A percentile compares a stretch with the other conserved stretches of the same genome.
Conservation (phyloP, 2,329 filamentous ascomycete genomes). For the Torrubiellomyces zombiae region DNA sequence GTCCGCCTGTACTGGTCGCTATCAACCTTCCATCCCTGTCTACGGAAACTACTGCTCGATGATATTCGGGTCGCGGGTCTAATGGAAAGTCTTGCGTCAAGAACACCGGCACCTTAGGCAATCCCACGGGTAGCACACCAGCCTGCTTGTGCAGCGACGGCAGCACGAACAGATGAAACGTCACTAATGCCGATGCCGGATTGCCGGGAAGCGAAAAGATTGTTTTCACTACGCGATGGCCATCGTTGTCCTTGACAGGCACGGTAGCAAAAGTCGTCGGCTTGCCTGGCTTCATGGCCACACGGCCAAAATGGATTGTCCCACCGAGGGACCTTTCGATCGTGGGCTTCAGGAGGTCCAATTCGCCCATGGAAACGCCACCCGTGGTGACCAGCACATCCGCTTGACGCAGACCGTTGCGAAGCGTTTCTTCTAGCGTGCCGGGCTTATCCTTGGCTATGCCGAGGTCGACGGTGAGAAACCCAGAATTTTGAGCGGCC, state of each 20-base stretch:
- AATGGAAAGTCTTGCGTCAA: conserved; percentile 57
- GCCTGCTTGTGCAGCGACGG: conserved; percentile 66
- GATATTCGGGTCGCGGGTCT: conserved; percentile 78
- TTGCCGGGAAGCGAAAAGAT: conserved; percentile 91
- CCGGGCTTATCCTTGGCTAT: conserved; percentile 63
- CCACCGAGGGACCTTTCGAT: conserved; percentile 81
- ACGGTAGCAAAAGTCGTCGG: conserved; percentile 93
- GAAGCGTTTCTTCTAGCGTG: conserved; percentile 60
- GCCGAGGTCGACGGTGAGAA: conserved; percentile 66
- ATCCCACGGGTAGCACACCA: conserved; percentile 49
- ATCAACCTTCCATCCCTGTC: conserved; percentile 49
- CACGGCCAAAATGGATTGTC: conserved; percentile 89
- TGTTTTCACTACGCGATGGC: conserved; percentile 44
- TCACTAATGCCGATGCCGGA: conserved; percentile 82
- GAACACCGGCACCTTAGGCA: conserved; percentile 55
- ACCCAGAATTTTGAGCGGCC: conserved; percentile 58
- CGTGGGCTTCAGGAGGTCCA: conserved; percentile 90
- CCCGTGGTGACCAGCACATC: conserved; percentile 85
- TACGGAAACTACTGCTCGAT: conserved; percentile 60
- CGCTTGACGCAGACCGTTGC: conserved; percentile 53
- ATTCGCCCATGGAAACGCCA: conserved; percentile 93
- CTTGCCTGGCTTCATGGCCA: conserved; percentile 96
- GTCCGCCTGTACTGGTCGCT: conserved; percentile 72
- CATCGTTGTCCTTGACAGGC: conserved; percentile 42
- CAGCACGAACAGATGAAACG: conserved; percentile 85